Percentiles rank a stretch among this genome's conserved stretches.
These are phyloP conservation scores for Alternaria alternata DNA, from an alignment of 2,329 filamentous ascomycete genomes.

Conservation along the genomic window DNA sequence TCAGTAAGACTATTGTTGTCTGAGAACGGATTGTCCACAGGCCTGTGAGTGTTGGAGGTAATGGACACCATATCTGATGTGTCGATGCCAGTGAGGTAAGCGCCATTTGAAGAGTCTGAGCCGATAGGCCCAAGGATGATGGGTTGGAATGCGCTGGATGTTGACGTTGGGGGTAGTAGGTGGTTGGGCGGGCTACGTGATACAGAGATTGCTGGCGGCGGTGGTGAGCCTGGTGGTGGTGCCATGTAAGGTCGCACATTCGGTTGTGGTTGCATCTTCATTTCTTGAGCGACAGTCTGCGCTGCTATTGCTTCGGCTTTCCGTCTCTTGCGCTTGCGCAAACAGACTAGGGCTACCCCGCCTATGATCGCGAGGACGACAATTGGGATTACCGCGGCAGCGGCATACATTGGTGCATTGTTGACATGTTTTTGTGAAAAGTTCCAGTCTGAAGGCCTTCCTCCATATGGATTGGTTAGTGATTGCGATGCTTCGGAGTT, in stretches of 20 bases:
- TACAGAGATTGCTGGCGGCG: neutral
- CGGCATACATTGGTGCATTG: conserved; percentile 30
- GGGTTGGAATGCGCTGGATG: conserved; percentile 29
- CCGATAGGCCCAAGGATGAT: conserved; percentile 48
- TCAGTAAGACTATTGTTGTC: conserved; percentile 41
- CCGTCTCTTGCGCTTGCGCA: conserved; percentile 43
- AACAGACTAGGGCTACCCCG: conserved; percentile 32
- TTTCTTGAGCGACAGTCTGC: conserved; percentile 29
- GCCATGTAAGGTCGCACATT: conserved; percentile 29
- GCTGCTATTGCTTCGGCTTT: conserved; percentile 15
- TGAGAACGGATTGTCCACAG: conserved; percentile 39
- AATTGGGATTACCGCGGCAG: conserved; percentile 35
- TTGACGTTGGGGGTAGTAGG: conserved; percentile 26
- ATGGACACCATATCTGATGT: conserved; percentile 49
- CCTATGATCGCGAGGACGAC: conserved; percentile 38
- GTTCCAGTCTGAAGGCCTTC: conserved; percentile 4
- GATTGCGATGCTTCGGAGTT: conserved; percentile 3
- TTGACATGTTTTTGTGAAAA: conserved; percentile 15
- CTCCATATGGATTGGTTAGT: neutral
- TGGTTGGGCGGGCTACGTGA: conserved; percentile 24
- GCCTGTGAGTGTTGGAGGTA: conserved; percentile 31
- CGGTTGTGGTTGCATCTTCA: conserved; percentile 33
- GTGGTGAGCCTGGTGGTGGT: conserved; percentile 18
- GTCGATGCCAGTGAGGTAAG: conserved; percentile 50
- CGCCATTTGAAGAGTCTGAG: conserved; percentile 38